phyloP scores from a whole-genome alignment of 2,329 filamentous ascomycete genomes.

The Verticillium dahliae region DNA sequence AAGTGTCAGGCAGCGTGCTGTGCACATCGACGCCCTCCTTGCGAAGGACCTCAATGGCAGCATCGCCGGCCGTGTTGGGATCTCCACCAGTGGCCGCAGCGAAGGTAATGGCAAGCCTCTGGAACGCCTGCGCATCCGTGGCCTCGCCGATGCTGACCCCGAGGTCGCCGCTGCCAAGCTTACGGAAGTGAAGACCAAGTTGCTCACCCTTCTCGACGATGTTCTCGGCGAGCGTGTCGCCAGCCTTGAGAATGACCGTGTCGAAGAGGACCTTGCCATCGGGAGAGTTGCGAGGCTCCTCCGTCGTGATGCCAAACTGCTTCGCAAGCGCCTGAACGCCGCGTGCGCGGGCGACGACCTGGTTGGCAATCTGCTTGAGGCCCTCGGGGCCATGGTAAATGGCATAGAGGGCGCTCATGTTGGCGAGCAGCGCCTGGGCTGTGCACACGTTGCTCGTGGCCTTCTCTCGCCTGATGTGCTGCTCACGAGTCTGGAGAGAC shows the following conservation, averaged over 20 bases:
- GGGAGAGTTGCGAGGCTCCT: slow-evolving; percentile 47
- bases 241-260: slow-evolving; percentile 63
- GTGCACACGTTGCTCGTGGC: slow-evolving; percentile 98
- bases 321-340: slow-evolving; percentile 60
- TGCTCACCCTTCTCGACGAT: slow-evolving; percentile 45
- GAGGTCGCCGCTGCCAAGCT: slow-evolving; percentile 52
- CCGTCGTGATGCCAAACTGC: slow-evolving; percentile 56
- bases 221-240: slow-evolving; percentile 35
- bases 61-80: slow-evolving; percentile 13
- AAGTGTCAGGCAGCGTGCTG: slow-evolving; percentile 42
- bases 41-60: slow-evolving; percentile 33
- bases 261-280: slow-evolving; percentile 65
- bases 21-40: slow-evolving; percentile 27
- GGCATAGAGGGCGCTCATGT: slow-evolving; percentile 93
- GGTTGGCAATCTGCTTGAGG: slow-evolving; percentile 75
- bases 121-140: slow-evolving; percentile 45
- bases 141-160: slow-evolving; percentile 73
- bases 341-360: slow-evolving; percentile 64
- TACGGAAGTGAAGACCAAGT: slow-evolving; percentile 55
- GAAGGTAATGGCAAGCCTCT: slow-evolving; percentile 30
- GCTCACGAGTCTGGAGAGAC: slow-evolving; percentile 86
- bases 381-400: slow-evolving; percentile 87
- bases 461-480: slow-evolving; percentile 94
- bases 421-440: slow-evolving; percentile 85
- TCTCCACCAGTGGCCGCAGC: slow-evolving; percentile 14